Evolutionary conservation across 2,329 filamentous ascomycete genomes (phyloP).

Genomic region (Beauveria sp.): DNA sequence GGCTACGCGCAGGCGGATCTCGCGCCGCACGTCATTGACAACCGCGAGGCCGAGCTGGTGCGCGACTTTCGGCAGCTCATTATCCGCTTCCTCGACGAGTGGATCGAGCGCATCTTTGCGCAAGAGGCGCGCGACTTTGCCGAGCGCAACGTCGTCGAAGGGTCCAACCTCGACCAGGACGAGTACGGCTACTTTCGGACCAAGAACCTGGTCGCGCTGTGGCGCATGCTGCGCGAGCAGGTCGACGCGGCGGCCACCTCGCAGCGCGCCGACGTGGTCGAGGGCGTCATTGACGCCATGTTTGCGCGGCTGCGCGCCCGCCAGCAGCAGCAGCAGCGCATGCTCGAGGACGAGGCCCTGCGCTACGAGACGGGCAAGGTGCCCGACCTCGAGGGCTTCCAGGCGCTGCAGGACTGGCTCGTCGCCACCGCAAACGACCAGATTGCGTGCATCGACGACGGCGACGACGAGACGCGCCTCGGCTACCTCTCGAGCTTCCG

Average conservation of each 20-base stretch:
- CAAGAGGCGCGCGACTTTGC: constrained; percentile 77
- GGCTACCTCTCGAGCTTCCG: constrained; percentile 84
- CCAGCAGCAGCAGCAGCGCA: constrained; percentile 77
- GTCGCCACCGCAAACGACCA: constrained; percentile 97
- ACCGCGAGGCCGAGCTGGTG: constrained; percentile 81
- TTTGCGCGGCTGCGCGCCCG: constrained; percentile 76
- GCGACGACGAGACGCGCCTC: constrained; percentile 63
- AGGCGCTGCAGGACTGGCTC: constrained; percentile 89
- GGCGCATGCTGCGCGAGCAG: constrained; percentile 95
- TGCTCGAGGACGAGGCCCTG: constrained; percentile 77
- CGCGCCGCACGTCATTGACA: constrained; percentile 79
- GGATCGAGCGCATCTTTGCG: constrained; percentile 87
- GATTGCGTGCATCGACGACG: constrained; percentile 95
- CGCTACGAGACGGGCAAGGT: constrained; percentile 57
- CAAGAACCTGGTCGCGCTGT: constrained; percentile 86
- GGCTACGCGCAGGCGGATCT: constrained; percentile 73
- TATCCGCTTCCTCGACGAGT: constrained; percentile 91
- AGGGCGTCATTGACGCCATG: constrained; percentile 95
- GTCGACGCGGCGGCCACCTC: constrained; percentile 78
- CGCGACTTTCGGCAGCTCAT: constrained; percentile 92
- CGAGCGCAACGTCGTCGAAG: constrained; percentile 58
- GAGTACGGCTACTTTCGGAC: constrained; percentile 88
- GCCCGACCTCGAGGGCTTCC: constrained; percentile 57
- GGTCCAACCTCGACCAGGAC: constrained; percentile 72
- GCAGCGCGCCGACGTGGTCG: constrained; percentile 79